Conservation (phyloP, 2,329 filamentous ascomycete genomes). For the Tolypocladium nubicola region DNA sequence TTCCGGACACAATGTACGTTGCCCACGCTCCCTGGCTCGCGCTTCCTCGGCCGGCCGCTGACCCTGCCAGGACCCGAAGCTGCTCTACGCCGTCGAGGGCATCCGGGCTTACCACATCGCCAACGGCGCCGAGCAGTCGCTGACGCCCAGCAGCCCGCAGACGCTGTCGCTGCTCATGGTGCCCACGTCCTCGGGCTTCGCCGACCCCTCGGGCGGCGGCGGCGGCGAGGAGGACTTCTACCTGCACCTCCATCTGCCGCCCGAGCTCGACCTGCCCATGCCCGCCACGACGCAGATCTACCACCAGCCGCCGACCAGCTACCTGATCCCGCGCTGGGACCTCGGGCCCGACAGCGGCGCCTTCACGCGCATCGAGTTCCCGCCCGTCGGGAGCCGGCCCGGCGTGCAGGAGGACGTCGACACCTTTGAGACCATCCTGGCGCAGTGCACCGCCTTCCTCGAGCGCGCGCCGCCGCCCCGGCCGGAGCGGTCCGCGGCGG, state of each 20-base stretch:
- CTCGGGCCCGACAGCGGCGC: slow-evolving; percentile 78
- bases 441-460: slow-evolving; percentile 94
- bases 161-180: slow-evolving; percentile 94
- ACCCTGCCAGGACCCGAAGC: slow-evolving; percentile 42
- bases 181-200: slow-evolving; percentile 69
- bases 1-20: slow-evolving; percentile 20
- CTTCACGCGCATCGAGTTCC: slow-evolving; percentile 91
- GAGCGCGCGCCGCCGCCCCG: slow-evolving; percentile 64
- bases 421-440: slow-evolving; percentile 94
- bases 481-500: slow-evolving; percentile 19
- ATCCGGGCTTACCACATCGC: slow-evolving; percentile 87
- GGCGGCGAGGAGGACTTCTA: slow-evolving; percentile 85
- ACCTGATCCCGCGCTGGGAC: slow-evolving; percentile 93
- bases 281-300: slow-evolving; percentile 97
- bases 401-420: slow-evolving; percentile 86
- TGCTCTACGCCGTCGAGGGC: slow-evolving; percentile 65
- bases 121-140: slow-evolving; percentile 71
- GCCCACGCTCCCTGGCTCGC: not conserved
- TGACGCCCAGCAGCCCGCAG: slow-evolving; percentile 80
- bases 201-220: slow-evolving; percentile 42
- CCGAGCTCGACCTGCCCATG: slow-evolving; percentile 85
- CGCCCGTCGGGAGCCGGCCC: slow-evolving; percentile 56
- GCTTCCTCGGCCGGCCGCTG: not conserved
- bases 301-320: slow-evolving; percentile 85
- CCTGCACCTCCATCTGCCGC: slow-evolving; percentile 86